These are phyloP conservation scores for Nakazawaea populi DNA, from an alignment of 805 yeast species.

Conservation along the genomic window DNA sequence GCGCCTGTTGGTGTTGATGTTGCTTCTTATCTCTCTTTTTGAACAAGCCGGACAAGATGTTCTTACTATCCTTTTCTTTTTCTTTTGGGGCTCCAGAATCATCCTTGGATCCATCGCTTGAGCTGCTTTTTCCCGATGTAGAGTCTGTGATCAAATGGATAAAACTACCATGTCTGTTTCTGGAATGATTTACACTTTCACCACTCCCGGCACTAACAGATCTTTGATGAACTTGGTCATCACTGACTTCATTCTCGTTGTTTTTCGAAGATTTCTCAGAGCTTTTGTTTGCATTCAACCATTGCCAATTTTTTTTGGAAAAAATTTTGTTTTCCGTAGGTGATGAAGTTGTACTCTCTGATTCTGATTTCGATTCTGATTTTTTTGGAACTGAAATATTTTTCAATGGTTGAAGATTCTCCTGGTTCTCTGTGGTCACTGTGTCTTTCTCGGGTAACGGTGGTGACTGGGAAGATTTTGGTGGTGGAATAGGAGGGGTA, in stretches of 20 bases:
- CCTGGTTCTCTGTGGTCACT: not conserved
- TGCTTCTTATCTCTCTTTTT: constrained; percentile 18
- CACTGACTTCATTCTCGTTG: not conserved
- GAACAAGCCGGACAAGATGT: constrained; percentile 20
- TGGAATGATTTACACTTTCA: constrained; percentile 13
- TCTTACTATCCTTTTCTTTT: constrained; percentile 11
- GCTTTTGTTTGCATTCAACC: constrained; percentile 12
- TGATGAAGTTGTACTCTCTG: constrained; percentile 1
- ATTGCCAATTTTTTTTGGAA: constrained; percentile 11
- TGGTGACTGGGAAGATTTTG: constrained; percentile 1
- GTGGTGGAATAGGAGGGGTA: constrained; percentile 4
- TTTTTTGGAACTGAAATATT: not conserved
- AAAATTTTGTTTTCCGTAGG: constrained; percentile 1
- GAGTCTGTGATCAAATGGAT: constrained; percentile 11
- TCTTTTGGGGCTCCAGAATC: constrained; percentile 2
- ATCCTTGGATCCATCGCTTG: not conserved
- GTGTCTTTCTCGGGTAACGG: not conserved
- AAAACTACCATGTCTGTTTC: constrained; percentile 22
- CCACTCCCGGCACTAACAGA: not conserved
- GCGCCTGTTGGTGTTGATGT: not conserved
- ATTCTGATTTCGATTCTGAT: not conserved
- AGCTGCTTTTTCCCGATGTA: not conserved
- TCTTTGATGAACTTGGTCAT: not conserved
- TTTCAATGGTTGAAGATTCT: not conserved
- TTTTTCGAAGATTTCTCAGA: constrained; percentile 1